A percentile compares a stretch with the other conserved stretches of the same genome.
phyloP scores from a whole-genome alignment of 805 yeast genomes.

The Myxozyma neotropica region DNA sequence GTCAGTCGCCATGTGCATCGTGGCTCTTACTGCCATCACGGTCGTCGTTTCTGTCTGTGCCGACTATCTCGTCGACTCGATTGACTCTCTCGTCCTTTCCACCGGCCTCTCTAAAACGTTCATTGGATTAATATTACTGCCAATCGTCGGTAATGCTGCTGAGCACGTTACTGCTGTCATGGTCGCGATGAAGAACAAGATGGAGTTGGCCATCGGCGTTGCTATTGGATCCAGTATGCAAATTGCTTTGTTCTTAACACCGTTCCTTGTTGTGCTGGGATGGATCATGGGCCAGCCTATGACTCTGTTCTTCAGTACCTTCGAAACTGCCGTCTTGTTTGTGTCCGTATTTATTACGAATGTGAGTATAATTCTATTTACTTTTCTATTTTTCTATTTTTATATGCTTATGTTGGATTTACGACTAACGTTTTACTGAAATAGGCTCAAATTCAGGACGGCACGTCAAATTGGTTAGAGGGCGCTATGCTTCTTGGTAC shows the following conservation, averaged over 20 bases:
- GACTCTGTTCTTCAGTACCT: constrained; percentile 87
- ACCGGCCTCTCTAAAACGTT: constrained; percentile 92
- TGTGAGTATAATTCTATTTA: too few species aligned
- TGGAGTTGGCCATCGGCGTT: constrained; percentile 96
- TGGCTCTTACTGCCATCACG: constrained; percentile 63
- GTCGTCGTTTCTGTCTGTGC: constrained; percentile 86
- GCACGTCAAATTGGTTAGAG: constrained; percentile 96
- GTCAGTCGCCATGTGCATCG: constrained; percentile 51
- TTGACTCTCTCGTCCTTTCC: constrained; percentile 80
- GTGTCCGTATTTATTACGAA: constrained; percentile 87
- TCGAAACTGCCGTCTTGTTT: constrained; percentile 90
- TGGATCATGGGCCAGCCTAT: constrained; percentile 90
- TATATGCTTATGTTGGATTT: neutral
- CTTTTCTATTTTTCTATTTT: neutral
- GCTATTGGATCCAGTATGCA: constrained; percentile 96
- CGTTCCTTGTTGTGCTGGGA: constrained; percentile 92
- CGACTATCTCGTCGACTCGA: constrained; percentile 89
- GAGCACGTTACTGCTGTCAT: constrained; percentile 96
- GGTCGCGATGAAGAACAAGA: constrained; percentile 93
- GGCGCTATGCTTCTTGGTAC: constrained; percentile 91
- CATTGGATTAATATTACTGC: constrained; percentile 89
- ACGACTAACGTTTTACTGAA: too few species aligned
- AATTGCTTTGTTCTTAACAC: constrained; percentile 92
- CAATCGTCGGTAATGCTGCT: constrained; percentile 98
- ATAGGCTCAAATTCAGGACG: constrained; percentile 68